Percentiles rank a stretch among this genome's conserved stretches.
Evolutionary conservation across 768 basidiomycete species (phyloP).

Genomic region (Boletus speciosus): DNA sequence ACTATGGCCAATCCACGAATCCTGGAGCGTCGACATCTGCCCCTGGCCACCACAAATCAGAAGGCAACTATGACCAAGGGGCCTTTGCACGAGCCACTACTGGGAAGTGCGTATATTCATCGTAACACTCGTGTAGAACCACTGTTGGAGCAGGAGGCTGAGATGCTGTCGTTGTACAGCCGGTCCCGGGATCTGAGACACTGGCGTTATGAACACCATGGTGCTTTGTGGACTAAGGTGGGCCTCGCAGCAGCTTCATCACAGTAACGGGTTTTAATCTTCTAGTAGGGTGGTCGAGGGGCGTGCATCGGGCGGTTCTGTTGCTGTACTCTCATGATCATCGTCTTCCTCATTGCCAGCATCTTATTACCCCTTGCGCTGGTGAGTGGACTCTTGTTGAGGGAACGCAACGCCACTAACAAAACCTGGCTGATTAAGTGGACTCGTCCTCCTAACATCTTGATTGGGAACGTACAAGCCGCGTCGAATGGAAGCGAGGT

Average conservation of each 20-base stretch:
- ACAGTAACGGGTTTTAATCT: background rate
- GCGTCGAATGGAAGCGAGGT: conserved; percentile 46
- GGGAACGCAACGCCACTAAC: background rate
- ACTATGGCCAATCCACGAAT: conserved; percentile 14
- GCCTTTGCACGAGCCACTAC: conserved; percentile 38
- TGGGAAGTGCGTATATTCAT: conserved; percentile 28
- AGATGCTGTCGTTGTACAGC: conserved; percentile 12
- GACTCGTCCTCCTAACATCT: conserved; percentile 69
- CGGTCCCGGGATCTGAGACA: conserved; percentile 36
- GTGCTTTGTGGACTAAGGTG: conserved; percentile 69
- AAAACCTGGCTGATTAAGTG: conserved; percentile 45
- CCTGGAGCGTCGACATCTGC: conserved; percentile 10
- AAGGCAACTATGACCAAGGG: conserved; percentile 39
- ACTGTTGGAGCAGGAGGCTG: background rate
- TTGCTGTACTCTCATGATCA: conserved; percentile 70
- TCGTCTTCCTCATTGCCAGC: conserved; percentile 60
- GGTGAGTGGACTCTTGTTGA: conserved; percentile 40
- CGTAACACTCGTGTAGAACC: background rate
- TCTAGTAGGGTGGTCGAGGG: conserved; percentile 52
- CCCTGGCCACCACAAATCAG: conserved; percentile 26
- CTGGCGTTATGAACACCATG: conserved; percentile 56
- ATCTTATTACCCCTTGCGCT: conserved; percentile 64
- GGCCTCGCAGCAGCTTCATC: background rate
- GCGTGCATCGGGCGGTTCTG: conserved; percentile 67
- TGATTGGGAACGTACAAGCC: conserved; percentile 46